phyloP scores from a whole-genome alignment of 2,329 filamentous ascomycete species.

The Lasiodiplodia theobromae region DNA sequence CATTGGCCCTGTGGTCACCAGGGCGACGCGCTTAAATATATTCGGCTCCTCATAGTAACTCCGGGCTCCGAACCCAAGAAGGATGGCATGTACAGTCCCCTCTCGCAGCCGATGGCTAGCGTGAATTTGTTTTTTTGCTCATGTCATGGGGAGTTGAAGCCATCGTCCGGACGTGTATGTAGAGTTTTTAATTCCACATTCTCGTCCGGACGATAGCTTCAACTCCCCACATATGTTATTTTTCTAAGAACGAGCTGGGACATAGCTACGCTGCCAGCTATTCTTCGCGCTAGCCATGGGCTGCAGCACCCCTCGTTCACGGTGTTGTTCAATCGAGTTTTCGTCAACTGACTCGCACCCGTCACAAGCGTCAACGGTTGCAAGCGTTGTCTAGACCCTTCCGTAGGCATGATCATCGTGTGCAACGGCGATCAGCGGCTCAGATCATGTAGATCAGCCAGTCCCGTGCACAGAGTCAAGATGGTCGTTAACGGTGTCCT shows the following conservation, averaged over 20 bases:
- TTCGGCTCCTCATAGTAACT: not conserved
- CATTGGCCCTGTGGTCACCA: not conserved
- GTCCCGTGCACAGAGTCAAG: slow-evolving; percentile 39
- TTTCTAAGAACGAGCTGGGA: no score
- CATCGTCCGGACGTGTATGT: no score
- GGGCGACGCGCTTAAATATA: not conserved
- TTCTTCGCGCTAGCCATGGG: no score
- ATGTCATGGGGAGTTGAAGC: no score
- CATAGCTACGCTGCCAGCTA: no score
- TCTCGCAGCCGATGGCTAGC: no score
- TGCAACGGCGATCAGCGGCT: slow-evolving; percentile 18
- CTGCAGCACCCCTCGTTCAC: no score
- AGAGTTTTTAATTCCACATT: no score
- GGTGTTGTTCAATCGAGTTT: not conserved
- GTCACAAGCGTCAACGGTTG: not conserved
- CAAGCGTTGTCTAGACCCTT: not conserved
- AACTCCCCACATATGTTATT: no score
- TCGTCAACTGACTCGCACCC: not conserved
- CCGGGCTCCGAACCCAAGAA: not conserved
- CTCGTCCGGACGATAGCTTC: no score
- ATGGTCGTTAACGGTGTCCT: slow-evolving; percentile 49
- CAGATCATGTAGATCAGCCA: slow-evolving; percentile 26
- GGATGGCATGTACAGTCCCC: not conserved
- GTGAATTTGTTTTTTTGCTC: no score
- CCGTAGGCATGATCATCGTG: slow-evolving; percentile 14